A percentile compares a stretch with the other conserved stretches of the same genome.
These are phyloP conservation scores for Lepidium campestre DNA, from an alignment of 441 rosid genomes.

Conservation along the genomic window DNA sequence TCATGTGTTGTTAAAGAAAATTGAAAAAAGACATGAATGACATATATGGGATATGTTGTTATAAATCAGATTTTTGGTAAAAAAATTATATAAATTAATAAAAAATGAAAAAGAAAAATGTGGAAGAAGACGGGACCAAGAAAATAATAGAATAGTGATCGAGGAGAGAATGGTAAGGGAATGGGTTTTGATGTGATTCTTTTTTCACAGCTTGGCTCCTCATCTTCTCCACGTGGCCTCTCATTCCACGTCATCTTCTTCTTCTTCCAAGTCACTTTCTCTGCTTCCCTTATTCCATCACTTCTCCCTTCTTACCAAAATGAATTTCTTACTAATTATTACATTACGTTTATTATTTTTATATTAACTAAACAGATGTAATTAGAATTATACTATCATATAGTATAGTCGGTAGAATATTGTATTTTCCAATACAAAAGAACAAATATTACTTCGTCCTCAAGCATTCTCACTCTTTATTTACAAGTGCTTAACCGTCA, in stretches of 20 bases:
- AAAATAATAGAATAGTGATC: constrained; percentile 20
- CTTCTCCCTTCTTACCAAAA: neutral
- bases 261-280: constrained; percentile 26
- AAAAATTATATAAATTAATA: neutral
- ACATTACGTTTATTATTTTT: neutral
- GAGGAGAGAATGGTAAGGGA: constrained; percentile 21
- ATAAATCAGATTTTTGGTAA: constrained; percentile 4
- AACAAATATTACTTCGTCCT: neutral
- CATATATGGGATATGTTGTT: neutral
- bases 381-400: neutral
- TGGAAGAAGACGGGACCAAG: constrained; percentile 26
- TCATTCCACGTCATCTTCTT: constrained; percentile 26
- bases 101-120: constrained; percentile 9
- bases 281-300: constrained; percentile 40
- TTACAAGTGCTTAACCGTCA: constrained; percentile 28
- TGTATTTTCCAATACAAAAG: constrained; percentile 18
- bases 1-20: too few relatives aligned
- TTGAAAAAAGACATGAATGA: too few relatives aligned
- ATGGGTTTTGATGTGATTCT: constrained; percentile 27
- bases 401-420: constrained; percentile 23
- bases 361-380: neutral
- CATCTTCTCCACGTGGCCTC: constrained; percentile 26
- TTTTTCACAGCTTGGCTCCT: constrained; percentile 28
- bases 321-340: too few relatives aligned
- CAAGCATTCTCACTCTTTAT: constrained; percentile 23